Evolutionary conservation across 2,329 filamentous ascomycete genomes (phyloP), one percentile per base, ranked within the genome.

Genomic region (Trichophyton verrucosum): DNA sequence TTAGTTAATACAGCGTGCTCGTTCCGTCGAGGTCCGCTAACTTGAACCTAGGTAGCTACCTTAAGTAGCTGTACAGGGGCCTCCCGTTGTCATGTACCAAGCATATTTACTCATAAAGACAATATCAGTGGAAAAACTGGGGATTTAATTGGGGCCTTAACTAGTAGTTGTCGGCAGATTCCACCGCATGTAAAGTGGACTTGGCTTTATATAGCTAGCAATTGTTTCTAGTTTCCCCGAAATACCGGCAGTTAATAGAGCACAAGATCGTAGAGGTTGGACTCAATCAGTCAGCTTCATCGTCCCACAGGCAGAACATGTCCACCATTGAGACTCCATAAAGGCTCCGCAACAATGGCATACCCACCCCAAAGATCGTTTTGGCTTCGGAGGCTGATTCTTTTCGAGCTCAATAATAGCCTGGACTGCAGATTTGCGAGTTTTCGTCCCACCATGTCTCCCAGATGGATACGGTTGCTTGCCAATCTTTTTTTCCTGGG

Each of bases 301-400:
- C 7, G 71, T 74, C 57, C 83, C 82, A 69, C 83, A 86, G 9
- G 74, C 74, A 13, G 79, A 78, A 65, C 83, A 86, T 3, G 82
- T 85, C 83, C 82, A 86, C 82, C 82, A 86, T 65, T 82, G 73
- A 20, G 76, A 78, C 69, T 86, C 83, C 82, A 85, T 86, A 62
- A 83, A 86, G 0, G 79, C 78, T 4, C 81, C 81, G 63, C 84
- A 86, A 4, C 73, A 71, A 58, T 74, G 66, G 68, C 84, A 86
- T 60, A 79, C 74, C 84, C 84, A 86, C 0, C 82, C 83, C 20
- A 84, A 66, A 1, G 79, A 77, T 53, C 78, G 72, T 44, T 74
- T 75, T 20, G 73, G 73, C n/a, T 71, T 71, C 24, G 74, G 74
- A n/a, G 72, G 72, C 42, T 78, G 71, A 24, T 75, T 75, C 22